Percentiles rank a stretch among this genome's conserved stretches.
These are phyloP conservation scores for Fraxinus baroniana DNA, from an alignment of 305 asterid species.

Conservation along the genomic window DNA sequence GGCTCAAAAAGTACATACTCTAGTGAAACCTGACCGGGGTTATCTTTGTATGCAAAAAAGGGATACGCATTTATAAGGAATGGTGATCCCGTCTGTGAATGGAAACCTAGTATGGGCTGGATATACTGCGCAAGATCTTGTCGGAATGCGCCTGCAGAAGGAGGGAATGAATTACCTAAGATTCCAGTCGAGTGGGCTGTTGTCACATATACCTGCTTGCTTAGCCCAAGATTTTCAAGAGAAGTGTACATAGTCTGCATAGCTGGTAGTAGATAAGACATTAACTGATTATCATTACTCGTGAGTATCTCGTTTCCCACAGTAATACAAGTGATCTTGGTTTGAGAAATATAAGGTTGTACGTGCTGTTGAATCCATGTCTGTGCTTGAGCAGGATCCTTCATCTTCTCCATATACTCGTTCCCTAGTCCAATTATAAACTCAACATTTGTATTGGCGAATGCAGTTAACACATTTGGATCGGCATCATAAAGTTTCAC, in stretches of 20 bases:
- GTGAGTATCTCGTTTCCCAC: conserved; percentile 78
- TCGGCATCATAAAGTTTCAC: conserved; percentile 83
- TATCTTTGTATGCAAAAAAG: conserved; percentile 71
- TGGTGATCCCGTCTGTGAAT: conserved; percentile 54
- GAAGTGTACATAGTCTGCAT: conserved; percentile 61
- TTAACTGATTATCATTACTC: conserved; percentile 50
- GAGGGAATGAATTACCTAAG: conserved; percentile 63
- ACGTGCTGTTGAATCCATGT: conserved; percentile 67
- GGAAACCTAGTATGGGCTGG: conserved; percentile 55
- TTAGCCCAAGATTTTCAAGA: conserved; percentile 55
- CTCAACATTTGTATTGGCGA: conserved; percentile 62
- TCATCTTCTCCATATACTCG: conserved; percentile 54
- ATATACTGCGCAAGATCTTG: conserved; percentile 52
- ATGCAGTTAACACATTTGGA: conserved; percentile 60
- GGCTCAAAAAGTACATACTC: conserved; percentile 74
- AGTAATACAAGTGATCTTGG: conserved; percentile 62
- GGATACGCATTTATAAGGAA: conserved; percentile 83
- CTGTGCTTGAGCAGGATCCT: conserved; percentile 68
- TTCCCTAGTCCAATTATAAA: conserved; percentile 73
- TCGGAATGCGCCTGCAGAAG: conserved; percentile 65
- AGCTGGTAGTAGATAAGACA: conserved; percentile 60
- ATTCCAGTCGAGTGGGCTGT: conserved; percentile 71
- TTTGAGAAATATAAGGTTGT: conserved; percentile 54
- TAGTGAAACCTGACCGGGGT: conserved; percentile 48
- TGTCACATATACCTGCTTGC: conserved; percentile 53